phyloP scores from a whole-genome alignment of 306 rosid genomes.

The Quercus gilva region DNA sequence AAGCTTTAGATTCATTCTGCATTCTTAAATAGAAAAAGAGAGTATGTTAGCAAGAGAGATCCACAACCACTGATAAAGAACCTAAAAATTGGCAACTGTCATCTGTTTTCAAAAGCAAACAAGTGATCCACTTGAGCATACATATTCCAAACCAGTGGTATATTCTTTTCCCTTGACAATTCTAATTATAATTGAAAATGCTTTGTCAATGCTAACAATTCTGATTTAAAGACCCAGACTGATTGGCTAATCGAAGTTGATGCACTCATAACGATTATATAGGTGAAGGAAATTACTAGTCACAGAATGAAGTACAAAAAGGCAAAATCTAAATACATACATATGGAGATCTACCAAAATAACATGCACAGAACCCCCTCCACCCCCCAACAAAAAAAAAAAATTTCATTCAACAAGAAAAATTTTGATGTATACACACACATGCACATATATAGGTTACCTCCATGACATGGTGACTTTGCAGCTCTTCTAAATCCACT shows the following conservation, averaged over 20 bases:
- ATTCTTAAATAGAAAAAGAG: neutral
- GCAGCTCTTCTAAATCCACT: slow-evolving; percentile 43
- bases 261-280: neutral
- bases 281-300: neutral
- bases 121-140: slow-evolving; percentile 9
- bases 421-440: neutral
- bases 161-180: slow-evolving; percentile 1
- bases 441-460: slow-evolving; percentile 35
- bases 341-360: neutral
- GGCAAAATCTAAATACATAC: neutral
- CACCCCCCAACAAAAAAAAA: neutral
- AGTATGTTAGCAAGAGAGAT: neutral
- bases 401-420: neutral
- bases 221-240: neutral
- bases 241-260: neutral
- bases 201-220: neutral
- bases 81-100: slow-evolving; percentile 8
- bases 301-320: neutral
- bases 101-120: slow-evolving; percentile 10
- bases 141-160: slow-evolving; percentile 9
- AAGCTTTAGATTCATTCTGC: neutral
- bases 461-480: slow-evolving; percentile 42
- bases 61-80: neutral
- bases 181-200: slow-evolving; percentile 9
- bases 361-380: neutral